Evolutionary conservation across 352 stramenopile genomes (phyloP).

Genomic region (Phytophthora melonis): DNA sequence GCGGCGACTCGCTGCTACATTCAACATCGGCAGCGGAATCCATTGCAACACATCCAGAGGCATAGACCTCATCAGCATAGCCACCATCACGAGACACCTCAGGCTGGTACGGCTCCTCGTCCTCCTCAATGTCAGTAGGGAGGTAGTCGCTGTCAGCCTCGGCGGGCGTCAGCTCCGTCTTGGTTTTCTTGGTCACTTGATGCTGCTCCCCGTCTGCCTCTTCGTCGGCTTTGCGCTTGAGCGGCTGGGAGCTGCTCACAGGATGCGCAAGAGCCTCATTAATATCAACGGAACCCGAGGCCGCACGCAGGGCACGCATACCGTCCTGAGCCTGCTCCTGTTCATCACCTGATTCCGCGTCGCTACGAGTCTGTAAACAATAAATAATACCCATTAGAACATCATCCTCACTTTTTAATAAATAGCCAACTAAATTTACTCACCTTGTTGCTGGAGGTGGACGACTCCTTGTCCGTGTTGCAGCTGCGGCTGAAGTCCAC

Average conservation of each 20-base stretch:
- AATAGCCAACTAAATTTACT: not conserved
- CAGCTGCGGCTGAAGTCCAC: constrained; percentile 44
- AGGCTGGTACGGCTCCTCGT: constrained; percentile 29
- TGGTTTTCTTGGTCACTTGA: constrained; percentile 41
- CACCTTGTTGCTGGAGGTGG: constrained; percentile 44
- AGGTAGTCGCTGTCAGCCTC: constrained; percentile 55
- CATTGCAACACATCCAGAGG: constrained; percentile 38
- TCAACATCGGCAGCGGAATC: constrained; percentile 64
- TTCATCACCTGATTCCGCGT: constrained; percentile 51
- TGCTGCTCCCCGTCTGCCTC: constrained; percentile 38
- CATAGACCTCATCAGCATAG: constrained; percentile 28
- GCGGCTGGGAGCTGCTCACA: constrained; percentile 66
- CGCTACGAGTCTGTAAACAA: constrained; percentile 10
- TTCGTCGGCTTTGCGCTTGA: constrained; percentile 69
- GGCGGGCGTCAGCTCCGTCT: constrained; percentile 35
- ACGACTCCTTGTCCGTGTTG: constrained; percentile 8
- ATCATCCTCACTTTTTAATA: too few species aligned
- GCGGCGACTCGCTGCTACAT: constrained; percentile 48
- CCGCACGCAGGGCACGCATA: constrained; percentile 42
- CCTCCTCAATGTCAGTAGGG: constrained; percentile 46
- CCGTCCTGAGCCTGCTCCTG: constrained; percentile 38
- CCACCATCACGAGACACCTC: constrained; percentile 31
- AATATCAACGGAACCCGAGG: constrained; percentile 68
- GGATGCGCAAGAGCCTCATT: constrained; percentile 76
- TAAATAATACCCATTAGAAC: constrained; percentile 5